Base-by-base conservation (phyloP, 768 basidiomycete species). In the Hysterangium stoloniferum region DNA sequence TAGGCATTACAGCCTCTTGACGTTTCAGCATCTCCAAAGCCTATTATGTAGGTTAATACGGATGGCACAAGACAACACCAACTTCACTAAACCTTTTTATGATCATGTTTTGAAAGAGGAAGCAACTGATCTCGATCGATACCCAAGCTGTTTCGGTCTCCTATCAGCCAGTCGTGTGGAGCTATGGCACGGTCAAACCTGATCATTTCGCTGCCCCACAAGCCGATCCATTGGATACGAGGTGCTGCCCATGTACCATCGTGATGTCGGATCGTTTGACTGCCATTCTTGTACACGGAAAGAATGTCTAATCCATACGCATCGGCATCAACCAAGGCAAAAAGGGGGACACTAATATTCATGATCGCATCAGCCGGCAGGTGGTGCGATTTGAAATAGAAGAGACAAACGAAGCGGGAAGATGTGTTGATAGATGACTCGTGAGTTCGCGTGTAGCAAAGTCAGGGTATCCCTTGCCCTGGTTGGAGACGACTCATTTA, bases 381-480 rank as follows among this genome's bases (percentile, higher is more conserved):
- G 38, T 25, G 24, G 45, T 27, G 37, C 9, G 19, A 37, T 20
- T 6, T n/a, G 9, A 9, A 35, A 1, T 11, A 38, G 24, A 31
- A 6, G 27, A 32, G 34, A 61, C 68, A 57, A 62, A 88, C 91
- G 66, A 67, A 35, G 64, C 38, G 2, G 84, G 83, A 17, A 91
- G 73, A 29, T 76, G 75, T 33, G 81, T 74, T 1, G 84, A 75
- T 2, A 98, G 71, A 0, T 75, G 78, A 52, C 80, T 80, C 38
- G 94, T 77, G 6, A 98, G 73, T 56, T 94, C 82, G 6, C 92
- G 76, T 0, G 96, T 95, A 2, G 92, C 85, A 4, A 96, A 66
- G 61, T 99, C 96, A 0, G 96, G 96, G 66, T 95, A 98, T 2
- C 96, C 96, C 63, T 96, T 98, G 0, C 96, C 96, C 93, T 96